Evolutionary conservation across 345 rosid species (phyloP), one percentile per base, ranked within the genome.

Genomic region (Orychophragmus violaceus): DNA sequence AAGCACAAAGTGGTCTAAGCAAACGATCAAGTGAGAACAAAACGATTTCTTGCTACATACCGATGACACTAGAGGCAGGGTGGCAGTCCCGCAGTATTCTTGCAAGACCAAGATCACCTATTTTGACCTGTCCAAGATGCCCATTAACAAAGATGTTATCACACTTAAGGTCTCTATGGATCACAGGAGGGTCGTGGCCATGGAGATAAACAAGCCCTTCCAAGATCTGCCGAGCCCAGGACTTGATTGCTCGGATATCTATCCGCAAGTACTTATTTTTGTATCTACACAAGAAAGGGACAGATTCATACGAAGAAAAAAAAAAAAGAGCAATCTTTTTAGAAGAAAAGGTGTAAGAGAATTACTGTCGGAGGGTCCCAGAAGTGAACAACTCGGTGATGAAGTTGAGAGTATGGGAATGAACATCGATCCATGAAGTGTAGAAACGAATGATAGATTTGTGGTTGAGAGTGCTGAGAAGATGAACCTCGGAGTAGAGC

Each of bases 381-480:
- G 96, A 88, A 62, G 91, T 84, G 66, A 88, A 84, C 90, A 88
- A 66, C 75, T 88, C 96, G 23, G 92, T 88, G 79, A 88, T 88
- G 84, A 88, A 86, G 74, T 88, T 86, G 82, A 86, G 86, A 76
- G 81, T 79, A 74, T 78, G 83, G 53, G 45, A 54, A 32, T 80
- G 64, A 60, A 79, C 50, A 63, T 86, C 88, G 32, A 88, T 80
- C 96, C 96, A 88, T 1, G 96, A 89, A 64, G 90, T 79, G 80
- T 82, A 69, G 76, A 86, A 89, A 44, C 74, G 79, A 46, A 89
- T 84, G 74, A 89, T 84, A 23, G 90, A 86, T 39, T 74, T 74
- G 54, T 89, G 92, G 35, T 79, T 78, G 65, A 89, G 88, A 56
- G 85, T 82, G 72, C 88, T 82, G 56, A 89, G 96, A 62, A 89